Conservation (phyloP, 768 basidiomycete species). For the Trametes punicea region DNA sequence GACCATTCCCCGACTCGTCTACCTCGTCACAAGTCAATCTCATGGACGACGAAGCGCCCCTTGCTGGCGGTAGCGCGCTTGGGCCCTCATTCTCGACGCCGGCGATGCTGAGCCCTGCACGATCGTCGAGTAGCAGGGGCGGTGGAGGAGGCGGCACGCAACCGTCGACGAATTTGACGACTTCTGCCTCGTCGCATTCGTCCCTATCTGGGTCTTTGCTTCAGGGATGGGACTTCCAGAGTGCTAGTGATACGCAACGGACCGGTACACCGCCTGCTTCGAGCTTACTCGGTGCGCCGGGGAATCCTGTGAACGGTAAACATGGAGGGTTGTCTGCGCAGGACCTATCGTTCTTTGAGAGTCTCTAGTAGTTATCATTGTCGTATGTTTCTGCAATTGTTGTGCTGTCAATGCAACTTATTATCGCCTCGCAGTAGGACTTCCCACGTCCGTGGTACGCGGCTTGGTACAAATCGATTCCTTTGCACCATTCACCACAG, state of each 20-base stretch:
- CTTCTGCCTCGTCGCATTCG: background rate
- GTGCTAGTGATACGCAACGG: background rate
- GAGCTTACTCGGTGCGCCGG: background rate
- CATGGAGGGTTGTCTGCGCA: constrained; percentile 66
- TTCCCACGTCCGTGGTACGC: background rate
- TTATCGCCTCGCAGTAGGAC: background rate
- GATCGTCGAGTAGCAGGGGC: constrained; percentile 1
- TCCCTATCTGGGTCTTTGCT: constrained; percentile 1
- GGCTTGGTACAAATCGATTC: too few relatives aligned
- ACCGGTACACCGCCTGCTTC: background rate
- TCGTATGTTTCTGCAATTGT: background rate
- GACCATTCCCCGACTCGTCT: constrained; percentile 26
- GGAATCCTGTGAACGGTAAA: constrained; percentile 21
- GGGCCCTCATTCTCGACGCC: constrained; percentile 26
- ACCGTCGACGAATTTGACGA: background rate
- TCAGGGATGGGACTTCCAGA: constrained; percentile 5
- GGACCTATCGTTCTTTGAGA: constrained; percentile 87
- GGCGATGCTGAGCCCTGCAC: constrained; percentile 12
- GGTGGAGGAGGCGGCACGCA: background rate
- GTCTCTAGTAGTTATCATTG: constrained; percentile 38
- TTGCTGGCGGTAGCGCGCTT: constrained; percentile 28
- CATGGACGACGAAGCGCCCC: constrained; percentile 24
- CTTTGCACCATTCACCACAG: too few relatives aligned
- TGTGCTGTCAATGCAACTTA: constrained; percentile 17
- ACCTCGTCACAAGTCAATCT: constrained; percentile 26